Conservation (phyloP, 805 yeast genomes). For the Phaffomyces antillensis region DNA sequence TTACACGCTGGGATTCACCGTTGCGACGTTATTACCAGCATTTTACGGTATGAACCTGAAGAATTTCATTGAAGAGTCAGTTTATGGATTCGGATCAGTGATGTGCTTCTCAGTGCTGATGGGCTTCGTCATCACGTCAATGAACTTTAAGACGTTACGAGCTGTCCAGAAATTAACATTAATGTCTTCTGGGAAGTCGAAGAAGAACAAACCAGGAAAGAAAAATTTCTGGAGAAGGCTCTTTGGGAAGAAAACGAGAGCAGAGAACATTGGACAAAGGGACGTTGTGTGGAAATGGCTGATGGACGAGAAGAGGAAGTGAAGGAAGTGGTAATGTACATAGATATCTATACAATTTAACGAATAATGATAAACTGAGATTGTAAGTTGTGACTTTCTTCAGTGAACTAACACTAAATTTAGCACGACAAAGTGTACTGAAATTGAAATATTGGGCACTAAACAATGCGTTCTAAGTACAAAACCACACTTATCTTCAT, state of each 20-base stretch:
- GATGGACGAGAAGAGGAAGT: slow-evolving; percentile 36
- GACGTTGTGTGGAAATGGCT: slow-evolving; percentile 53
- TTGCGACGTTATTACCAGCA: slow-evolving; percentile 80
- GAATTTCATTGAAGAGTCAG: slow-evolving; percentile 67
- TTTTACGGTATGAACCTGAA: slow-evolving; percentile 85
- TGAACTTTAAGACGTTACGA: slow-evolving; percentile 49
- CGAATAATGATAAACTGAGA: neutral
- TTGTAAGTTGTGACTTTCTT: no score
- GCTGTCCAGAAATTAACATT: slow-evolving; percentile 63
- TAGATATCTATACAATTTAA: neutral
- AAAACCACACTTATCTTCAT: no score
- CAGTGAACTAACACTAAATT: no score
- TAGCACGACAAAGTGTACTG: no score
- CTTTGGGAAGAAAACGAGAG: slow-evolving; percentile 1
- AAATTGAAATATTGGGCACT: no score
- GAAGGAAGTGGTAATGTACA: neutral
- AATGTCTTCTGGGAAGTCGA: slow-evolving; percentile 26
- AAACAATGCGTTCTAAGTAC: no score
- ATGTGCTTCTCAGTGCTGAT: slow-evolving; percentile 43
- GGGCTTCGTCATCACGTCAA: slow-evolving; percentile 47
- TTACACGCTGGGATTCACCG: slow-evolving; percentile 77
- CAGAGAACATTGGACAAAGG: slow-evolving; percentile 25
- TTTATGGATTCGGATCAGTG: slow-evolving; percentile 55
- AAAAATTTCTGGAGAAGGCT: slow-evolving; percentile 16
- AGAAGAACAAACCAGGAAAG: slow-evolving; percentile 14